These are phyloP conservation scores for Iberis pinnata DNA, from an alignment of 345 rosid species.

Conservation along the genomic window DNA sequence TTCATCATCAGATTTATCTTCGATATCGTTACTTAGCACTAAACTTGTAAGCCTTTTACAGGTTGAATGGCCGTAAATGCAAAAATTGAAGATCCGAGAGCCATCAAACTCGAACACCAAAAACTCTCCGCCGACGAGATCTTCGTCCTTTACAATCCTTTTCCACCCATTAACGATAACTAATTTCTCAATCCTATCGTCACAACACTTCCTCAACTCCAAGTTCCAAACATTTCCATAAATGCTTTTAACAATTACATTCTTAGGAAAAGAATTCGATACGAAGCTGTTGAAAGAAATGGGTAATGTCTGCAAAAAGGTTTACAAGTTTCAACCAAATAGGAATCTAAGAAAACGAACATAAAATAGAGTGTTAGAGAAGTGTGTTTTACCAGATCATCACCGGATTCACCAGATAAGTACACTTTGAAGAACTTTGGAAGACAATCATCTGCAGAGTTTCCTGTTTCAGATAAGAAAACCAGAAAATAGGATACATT, in stretches of 20 bases:
- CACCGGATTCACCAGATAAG: slow-evolving; percentile 17
- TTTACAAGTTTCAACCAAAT: slow-evolving; percentile 1
- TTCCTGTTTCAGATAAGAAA: not conserved
- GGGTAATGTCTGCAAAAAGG: slow-evolving; percentile 14
- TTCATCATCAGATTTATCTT: not conserved
- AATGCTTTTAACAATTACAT: slow-evolving; percentile 17
- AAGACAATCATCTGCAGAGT: not conserved
- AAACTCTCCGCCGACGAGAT: slow-evolving; percentile 22
- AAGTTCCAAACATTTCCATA: slow-evolving; percentile 15
- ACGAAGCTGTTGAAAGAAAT: slow-evolving; percentile 12
- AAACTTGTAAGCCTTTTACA: slow-evolving; percentile 25
- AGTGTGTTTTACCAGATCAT: slow-evolving; percentile 20
- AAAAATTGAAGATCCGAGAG: slow-evolving; percentile 14
- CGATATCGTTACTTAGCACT: not conserved
- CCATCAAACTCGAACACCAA: slow-evolving; percentile 23
- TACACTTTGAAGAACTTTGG: slow-evolving; percentile 31
- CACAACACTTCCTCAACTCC: not conserved
- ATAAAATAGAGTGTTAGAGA: slow-evolving; percentile 10
- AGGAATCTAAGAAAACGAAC: not conserved
- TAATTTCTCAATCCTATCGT: not conserved
- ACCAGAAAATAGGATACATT: not conserved
- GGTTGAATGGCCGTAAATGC: slow-evolving; percentile 12
- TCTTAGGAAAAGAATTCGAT: slow-evolving; percentile 5
- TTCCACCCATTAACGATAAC: slow-evolving; percentile 18
- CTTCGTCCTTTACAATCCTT: slow-evolving; percentile 8